Percentiles rank a stretch among this genome's conserved stretches.
Evolutionary conservation across 768 basidiomycete species (phyloP).

Genomic region (Hysterangium stoloniferum): DNA sequence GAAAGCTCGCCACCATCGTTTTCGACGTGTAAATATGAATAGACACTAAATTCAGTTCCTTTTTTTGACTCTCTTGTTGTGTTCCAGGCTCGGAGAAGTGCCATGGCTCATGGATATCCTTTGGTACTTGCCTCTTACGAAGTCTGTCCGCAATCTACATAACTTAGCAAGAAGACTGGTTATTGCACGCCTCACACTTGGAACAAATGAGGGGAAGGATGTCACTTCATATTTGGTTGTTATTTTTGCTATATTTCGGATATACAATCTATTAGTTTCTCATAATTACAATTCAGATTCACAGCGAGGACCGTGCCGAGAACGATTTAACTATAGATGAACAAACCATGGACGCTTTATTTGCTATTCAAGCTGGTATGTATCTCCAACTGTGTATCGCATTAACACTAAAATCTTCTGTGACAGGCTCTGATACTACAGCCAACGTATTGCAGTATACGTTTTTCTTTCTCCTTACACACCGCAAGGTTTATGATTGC

Average conservation of each 20-base stretch:
- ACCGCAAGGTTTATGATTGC: constrained; percentile 15
- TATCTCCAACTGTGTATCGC: neutral
- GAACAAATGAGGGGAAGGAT: neutral
- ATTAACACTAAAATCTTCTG: constrained; percentile 12
- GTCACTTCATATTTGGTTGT: neutral
- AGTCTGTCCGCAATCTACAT: neutral
- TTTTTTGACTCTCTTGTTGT: neutral
- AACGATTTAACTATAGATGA: neutral
- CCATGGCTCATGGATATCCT: neutral
- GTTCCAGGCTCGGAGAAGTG: neutral
- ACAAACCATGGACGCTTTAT: neutral
- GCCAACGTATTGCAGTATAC: constrained; percentile 17
- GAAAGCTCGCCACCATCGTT: constrained; percentile 12
- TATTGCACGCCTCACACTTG: neutral
- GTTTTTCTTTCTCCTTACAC: constrained; percentile 21
- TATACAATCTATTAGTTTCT: neutral
- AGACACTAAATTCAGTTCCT: neutral
- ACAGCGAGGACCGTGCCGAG: neutral
- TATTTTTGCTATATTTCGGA: neutral
- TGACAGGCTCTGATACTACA: constrained; percentile 26
- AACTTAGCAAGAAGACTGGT: neutral
- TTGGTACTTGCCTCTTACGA: neutral
- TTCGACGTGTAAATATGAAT: constrained; percentile 11
- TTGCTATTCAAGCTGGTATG: neutral
- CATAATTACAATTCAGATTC: too few relatives aligned